Percentiles rank a stretch among this genome's conserved stretches.
Evolutionary conservation across 768 basidiomycete genomes (phyloP).

Genomic region (Lactarius deliciosus): DNA sequence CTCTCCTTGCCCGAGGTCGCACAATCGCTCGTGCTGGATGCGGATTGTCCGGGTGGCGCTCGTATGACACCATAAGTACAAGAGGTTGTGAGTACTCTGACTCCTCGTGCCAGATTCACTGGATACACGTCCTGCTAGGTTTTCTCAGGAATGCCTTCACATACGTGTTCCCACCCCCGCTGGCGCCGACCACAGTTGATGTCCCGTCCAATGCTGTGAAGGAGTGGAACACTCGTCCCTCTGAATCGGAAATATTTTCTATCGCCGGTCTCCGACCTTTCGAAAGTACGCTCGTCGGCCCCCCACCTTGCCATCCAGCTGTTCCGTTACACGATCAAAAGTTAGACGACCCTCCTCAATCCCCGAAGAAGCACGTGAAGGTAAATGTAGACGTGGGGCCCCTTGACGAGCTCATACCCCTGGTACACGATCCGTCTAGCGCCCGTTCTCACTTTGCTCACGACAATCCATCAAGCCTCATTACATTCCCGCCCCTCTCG

Average conservation of each 20-base stretch:
- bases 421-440: slow-evolving; percentile 22
- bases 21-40: slow-evolving; percentile 17
- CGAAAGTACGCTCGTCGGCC: background rate
- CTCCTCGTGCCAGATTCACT: background rate
- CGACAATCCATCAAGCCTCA: slow-evolving; percentile 21
- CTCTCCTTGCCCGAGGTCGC: slow-evolving; percentile 13
- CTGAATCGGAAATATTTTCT: slow-evolving; percentile 12
- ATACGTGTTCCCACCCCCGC: slow-evolving; percentile 15
- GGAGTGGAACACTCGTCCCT: slow-evolving; percentile 16
- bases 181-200: background rate
- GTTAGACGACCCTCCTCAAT: slow-evolving; percentile 1
- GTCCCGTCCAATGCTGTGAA: background rate
- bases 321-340: background rate
- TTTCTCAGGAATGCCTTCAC: slow-evolving; percentile 14
- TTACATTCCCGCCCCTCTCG: slow-evolving; percentile 21
- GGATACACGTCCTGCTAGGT: background rate
- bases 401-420: slow-evolving; percentile 23
- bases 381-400: slow-evolving; percentile 19
- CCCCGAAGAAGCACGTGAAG: slow-evolving; percentile 13
- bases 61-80: background rate
- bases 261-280: slow-evolving; percentile 11
- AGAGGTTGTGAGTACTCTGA: slow-evolving; percentile 7
- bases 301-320: background rate
- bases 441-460: slow-evolving; percentile 2
- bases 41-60: slow-evolving; percentile 9